Evolutionary conservation across 257 asterid genomes (phyloP).

Genomic region (Fraxinus quadrangulata): DNA sequence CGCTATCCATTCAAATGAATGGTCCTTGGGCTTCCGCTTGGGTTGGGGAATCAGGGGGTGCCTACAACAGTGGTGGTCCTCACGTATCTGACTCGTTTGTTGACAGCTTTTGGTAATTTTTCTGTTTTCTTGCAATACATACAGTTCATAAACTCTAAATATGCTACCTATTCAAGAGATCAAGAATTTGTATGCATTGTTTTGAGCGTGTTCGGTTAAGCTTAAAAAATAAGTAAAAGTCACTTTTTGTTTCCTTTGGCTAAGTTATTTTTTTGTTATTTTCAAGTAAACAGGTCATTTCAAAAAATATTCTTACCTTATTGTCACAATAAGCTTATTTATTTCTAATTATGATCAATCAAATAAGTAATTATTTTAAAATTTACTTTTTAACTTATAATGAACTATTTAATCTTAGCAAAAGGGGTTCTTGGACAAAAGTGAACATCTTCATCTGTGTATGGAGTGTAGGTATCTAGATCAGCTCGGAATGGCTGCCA

Average conservation of each 20-base stretch:
- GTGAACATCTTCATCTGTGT: constrained; percentile 2
- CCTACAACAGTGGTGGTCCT: constrained; percentile 73
- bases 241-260: neutral
- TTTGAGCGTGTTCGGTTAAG: neutral
- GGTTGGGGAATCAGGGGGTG: constrained; percentile 98
- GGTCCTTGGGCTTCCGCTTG: constrained; percentile 94
- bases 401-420: neutral
- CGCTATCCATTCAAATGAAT: constrained; percentile 46
- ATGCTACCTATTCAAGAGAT: neutral
- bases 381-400: neutral
- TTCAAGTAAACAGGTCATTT: neutral
- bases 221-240: neutral
- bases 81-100: constrained; percentile 71
- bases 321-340: neutral
- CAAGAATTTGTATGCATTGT: neutral
- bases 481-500: constrained; percentile 98
- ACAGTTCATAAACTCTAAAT: neutral
- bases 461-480: constrained; percentile 75
- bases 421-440: neutral
- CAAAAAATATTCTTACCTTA: neutral
- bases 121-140: neutral
- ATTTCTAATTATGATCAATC: neutral
- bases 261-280: neutral
- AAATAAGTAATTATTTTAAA: neutral
- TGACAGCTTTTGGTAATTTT: constrained; percentile 78